These are phyloP conservation scores for Umbelopsis sp. DNA, from an alignment of 371 early-diverging fungal genomes.

Conservation along the genomic window DNA sequence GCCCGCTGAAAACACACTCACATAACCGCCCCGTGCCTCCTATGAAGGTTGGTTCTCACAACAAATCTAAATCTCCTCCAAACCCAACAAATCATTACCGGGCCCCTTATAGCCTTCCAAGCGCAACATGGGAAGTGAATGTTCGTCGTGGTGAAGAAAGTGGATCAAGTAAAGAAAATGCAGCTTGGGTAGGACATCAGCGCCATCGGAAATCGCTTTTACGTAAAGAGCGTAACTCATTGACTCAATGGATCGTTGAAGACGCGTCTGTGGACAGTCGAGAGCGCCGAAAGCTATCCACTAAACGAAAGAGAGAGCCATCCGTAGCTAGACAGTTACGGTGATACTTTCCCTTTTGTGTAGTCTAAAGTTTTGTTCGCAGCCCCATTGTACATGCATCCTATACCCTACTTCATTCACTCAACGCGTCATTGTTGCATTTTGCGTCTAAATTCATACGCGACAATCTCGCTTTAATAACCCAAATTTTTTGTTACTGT, in stretches of 20 bases:
- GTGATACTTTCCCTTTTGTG: neutral
- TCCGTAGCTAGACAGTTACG: neutral
- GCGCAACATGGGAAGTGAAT: neutral
- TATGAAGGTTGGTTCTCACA: no score
- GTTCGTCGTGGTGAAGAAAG: neutral
- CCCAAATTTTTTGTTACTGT: neutral
- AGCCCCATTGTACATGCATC: neutral
- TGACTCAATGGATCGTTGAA: no score
- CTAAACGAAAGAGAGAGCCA: no score
- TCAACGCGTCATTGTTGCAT: neutral
- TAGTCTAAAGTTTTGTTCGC: neutral
- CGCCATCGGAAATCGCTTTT: neutral
- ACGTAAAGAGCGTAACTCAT: neutral
- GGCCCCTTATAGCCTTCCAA: no score
- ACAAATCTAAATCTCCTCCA: no score
- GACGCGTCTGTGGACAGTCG: no score
- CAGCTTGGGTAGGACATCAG: neutral
- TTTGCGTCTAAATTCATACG: no score
- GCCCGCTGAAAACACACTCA: no score
- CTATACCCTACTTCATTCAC: neutral
- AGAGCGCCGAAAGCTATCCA: neutral
- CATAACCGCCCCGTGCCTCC: no score
- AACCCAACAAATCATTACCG: no score
- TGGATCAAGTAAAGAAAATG: neutral
- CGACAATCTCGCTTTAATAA: no score